Conservation (phyloP, 352 stramenopile genomes). For the Elongisporangium prolatum region DNA sequence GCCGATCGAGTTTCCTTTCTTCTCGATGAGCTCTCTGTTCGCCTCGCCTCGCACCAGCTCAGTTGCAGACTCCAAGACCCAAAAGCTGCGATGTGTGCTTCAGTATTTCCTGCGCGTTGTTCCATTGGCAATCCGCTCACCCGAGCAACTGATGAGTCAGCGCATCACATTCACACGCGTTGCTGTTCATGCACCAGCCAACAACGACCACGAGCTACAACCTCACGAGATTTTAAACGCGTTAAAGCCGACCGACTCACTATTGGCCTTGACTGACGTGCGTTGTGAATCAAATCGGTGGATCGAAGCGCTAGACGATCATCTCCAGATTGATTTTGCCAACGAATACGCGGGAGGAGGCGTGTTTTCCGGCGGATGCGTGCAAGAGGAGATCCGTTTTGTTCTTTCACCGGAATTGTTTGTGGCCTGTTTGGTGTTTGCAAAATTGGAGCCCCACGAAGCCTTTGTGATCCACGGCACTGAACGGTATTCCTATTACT, state of each 20-base stretch:
- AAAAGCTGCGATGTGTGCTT: constrained; percentile 70
- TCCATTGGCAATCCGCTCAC: constrained; percentile 18
- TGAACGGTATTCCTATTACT: constrained; percentile 52
- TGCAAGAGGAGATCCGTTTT: constrained; percentile 86
- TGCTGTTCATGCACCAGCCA: constrained; percentile 17
- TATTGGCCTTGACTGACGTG: constrained; percentile 11
- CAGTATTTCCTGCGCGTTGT: constrained; percentile 65
- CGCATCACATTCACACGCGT: constrained; percentile 61
- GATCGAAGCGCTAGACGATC: constrained; percentile 60
- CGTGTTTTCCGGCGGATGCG: constrained; percentile 63
- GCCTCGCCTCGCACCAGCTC: constrained; percentile 13
- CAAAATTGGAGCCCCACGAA: constrained; percentile 57
- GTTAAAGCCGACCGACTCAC: not conserved
- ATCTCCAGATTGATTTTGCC: constrained; percentile 80
- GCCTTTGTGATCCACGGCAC: constrained; percentile 66
- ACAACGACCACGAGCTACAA: constrained; percentile 5
- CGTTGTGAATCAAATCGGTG: constrained; percentile 30
- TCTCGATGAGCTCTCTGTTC: constrained; percentile 42
- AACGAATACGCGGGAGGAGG: constrained; percentile 78
- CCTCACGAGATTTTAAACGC: constrained; percentile 16
- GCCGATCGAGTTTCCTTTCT: constrained; percentile 44
- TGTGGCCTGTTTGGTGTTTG: constrained; percentile 58
- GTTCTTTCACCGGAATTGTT: constrained; percentile 68
- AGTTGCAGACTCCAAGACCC: constrained; percentile 33
- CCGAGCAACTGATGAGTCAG: constrained; percentile 15